Conservation (phyloP, 139 green algal species). For the Closterium sp. region DNA sequence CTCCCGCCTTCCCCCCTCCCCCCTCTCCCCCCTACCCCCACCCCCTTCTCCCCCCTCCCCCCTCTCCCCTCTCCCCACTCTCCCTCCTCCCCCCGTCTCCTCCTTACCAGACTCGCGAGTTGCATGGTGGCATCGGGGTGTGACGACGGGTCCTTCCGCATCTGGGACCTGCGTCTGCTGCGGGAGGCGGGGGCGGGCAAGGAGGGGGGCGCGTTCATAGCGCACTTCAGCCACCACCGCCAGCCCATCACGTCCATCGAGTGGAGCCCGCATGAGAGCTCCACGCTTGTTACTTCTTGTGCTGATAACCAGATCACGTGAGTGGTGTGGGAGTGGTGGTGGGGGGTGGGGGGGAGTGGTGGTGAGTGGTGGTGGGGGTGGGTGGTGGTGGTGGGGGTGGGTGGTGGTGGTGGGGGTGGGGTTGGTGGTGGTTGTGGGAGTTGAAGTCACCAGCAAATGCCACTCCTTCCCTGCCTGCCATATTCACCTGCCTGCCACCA, state of each 20-base stretch:
- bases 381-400: background rate
- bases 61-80: background rate
- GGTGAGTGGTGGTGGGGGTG: background rate
- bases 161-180: constrained; percentile 94
- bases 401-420: background rate
- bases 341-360: background rate
- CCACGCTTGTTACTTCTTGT: constrained; percentile 76
- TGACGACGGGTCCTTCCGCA: constrained; percentile 82
- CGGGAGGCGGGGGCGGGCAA: constrained; percentile 10
- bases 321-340: background rate
- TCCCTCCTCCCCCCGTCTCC: background rate
- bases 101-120: constrained; percentile 57
- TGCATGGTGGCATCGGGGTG: constrained; percentile 93
- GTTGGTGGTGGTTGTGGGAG: background rate
- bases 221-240: constrained; percentile 69
- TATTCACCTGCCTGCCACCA: background rate
- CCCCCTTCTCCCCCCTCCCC: no score
- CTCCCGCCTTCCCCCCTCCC: background rate
- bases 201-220: constrained; percentile 57
- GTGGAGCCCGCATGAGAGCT: constrained; percentile 92
- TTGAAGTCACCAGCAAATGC: background rate
- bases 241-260: constrained; percentile 85
- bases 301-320: constrained; percentile 71
- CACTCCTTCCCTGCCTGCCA: background rate
- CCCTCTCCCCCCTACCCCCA: background rate